phyloP scores from a whole-genome alignment of 2,329 filamentous ascomycete genomes.

The Aureobasidium pullulans region DNA sequence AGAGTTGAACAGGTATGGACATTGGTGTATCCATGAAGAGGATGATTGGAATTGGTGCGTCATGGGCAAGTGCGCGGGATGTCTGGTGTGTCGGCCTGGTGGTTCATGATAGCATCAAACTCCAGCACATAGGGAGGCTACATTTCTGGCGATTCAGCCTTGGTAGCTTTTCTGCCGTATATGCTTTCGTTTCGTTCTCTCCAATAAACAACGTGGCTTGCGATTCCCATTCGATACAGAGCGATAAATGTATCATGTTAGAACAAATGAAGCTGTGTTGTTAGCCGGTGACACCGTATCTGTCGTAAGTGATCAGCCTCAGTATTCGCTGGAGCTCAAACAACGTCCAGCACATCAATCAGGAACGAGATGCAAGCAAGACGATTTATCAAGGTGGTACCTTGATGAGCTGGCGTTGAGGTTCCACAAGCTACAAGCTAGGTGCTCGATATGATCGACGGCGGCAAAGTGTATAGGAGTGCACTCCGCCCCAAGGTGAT shows the following conservation, averaged over 20 bases:
- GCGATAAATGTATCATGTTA: too few species aligned
- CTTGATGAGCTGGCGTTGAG: not conserved
- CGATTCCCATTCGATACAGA: too few species aligned
- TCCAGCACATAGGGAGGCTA: not conserved
- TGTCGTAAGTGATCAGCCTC: too few species aligned
- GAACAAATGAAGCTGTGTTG: too few species aligned
- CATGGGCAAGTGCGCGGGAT: not conserved
- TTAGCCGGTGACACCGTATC: too few species aligned
- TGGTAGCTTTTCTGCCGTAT: too few species aligned
- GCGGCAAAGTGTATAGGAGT: not conserved
- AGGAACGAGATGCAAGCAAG: not conserved
- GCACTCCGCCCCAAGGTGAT: not conserved
- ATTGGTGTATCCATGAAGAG: not conserved
- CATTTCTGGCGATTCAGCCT: not conserved
- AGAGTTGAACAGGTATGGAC: not conserved
- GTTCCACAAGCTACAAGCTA: not conserved
- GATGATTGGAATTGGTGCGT: not conserved
- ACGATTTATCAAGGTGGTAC: not conserved
- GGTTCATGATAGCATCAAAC: not conserved
- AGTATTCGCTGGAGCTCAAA: too few species aligned
- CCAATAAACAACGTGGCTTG: too few species aligned
- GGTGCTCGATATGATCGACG: too few species aligned
- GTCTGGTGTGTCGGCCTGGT: not conserved
- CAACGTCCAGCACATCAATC: too few species aligned
- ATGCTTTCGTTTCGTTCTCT: too few species aligned